Conservation (phyloP, 371 early-diverging fungal species). For the Mortierella polycephala region DNA sequence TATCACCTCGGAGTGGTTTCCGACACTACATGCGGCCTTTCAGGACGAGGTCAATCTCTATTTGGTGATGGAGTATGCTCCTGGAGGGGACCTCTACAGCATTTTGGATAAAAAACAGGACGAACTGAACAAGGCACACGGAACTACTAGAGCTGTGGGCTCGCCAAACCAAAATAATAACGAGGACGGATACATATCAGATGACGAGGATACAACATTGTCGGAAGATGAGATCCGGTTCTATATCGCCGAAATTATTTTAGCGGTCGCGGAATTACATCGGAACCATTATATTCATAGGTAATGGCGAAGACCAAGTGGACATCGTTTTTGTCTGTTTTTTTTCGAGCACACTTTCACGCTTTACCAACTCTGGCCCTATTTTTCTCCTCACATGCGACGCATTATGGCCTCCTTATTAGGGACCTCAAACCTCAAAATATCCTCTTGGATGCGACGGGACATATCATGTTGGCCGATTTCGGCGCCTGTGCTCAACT, state of each 20-base stretch:
- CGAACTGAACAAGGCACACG: conserved; percentile 34
- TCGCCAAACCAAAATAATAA: background rate
- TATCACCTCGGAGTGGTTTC: conserved; percentile 83
- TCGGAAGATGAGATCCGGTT: conserved; percentile 92
- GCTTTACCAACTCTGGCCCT: background rate
- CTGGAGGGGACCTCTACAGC: conserved; percentile 96
- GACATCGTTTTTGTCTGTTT: too few relatives aligned
- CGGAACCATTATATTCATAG: conserved; percentile 95
- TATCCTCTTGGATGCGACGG: conserved; percentile 77
- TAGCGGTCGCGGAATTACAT: conserved; percentile 94
- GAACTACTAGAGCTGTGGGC: background rate
- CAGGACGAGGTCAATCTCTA: conserved; percentile 92
- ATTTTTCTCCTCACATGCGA: background rate
- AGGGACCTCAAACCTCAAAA: conserved; percentile 86
- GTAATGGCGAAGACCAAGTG: conserved; percentile 12
- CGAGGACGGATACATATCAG: conserved; percentile 23
- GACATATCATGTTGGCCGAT: conserved; percentile 91
- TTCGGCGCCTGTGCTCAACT: conserved; percentile 79
- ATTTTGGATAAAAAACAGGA: conserved; percentile 86
- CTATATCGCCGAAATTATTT: conserved; percentile 94
- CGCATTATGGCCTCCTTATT: background rate
- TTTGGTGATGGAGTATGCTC: conserved; percentile 97
- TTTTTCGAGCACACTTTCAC: too few relatives aligned
- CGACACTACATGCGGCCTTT: conserved; percentile 87
- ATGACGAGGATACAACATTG: conserved; percentile 66